phyloP scores from a whole-genome alignment of 73 alveolate genomes.

The Paramecium sonneborni region DNA sequence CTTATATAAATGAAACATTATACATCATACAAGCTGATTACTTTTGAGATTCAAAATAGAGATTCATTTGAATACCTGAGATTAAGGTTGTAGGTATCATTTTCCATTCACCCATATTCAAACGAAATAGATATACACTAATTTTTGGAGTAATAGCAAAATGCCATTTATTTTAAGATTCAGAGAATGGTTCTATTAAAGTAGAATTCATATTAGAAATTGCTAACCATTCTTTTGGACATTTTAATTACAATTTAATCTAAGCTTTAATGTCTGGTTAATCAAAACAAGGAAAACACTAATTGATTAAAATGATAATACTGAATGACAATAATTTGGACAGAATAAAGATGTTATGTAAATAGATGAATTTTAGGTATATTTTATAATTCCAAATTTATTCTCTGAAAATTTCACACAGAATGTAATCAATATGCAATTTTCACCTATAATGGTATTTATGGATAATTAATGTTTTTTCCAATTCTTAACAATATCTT shows the following conservation, averaged over 20 bases:
- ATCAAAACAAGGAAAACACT: conserved; percentile 89
- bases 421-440: background rate
- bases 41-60: background rate
- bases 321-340: conserved; percentile 28
- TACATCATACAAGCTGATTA: conserved; percentile 79
- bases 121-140: conserved; percentile 84
- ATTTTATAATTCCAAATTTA: background rate
- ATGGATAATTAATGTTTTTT: background rate
- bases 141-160: conserved; percentile 88
- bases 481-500: background rate
- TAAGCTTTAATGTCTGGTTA: conserved; percentile 88
- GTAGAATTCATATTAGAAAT: conserved; percentile 75
- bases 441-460: background rate
- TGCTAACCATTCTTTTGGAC: conserved; percentile 61
- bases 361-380: background rate
- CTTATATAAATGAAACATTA: conserved; percentile 59
- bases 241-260: conserved; percentile 76
- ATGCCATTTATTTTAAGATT: conserved; percentile 66
- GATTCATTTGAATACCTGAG: conserved; percentile 71
- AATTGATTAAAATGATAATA: background rate
- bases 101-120: conserved; percentile 75
- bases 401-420: background rate
- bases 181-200: conserved; percentile 56
- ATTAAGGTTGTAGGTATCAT: conserved; percentile 69
- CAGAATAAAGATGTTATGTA: background rate